These are phyloP conservation scores for Hyphopichia pseudoburtonii DNA, from an alignment of 1,139 yeast genomes.

Conservation along the genomic window DNA sequence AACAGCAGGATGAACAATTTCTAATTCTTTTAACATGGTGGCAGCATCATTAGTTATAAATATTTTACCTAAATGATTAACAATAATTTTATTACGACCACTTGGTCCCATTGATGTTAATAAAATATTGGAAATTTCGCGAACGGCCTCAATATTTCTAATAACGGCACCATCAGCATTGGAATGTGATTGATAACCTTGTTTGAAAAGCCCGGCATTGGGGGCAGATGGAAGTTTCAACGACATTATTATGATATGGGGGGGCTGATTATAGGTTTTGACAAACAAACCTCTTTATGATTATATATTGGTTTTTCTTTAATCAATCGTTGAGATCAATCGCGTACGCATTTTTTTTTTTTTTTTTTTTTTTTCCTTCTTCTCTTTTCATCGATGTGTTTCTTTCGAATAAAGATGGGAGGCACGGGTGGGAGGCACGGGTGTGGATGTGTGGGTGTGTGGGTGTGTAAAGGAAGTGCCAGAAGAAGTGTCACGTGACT, in stretches of 20 bases:
- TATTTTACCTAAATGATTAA: slow-evolving; percentile 75
- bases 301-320: too few species aligned
- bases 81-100: slow-evolving; percentile 94
- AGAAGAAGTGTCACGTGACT: too few species aligned
- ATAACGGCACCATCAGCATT: slow-evolving; percentile 93
- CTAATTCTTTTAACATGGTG: slow-evolving; percentile 89
- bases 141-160: slow-evolving; percentile 89
- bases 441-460: too few species aligned
- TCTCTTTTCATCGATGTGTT: too few species aligned
- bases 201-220: slow-evolving; percentile 89
- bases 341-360: background rate
- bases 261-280: too few species aligned
- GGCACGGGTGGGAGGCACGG: too few species aligned
- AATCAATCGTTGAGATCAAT: too few species aligned
- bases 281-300: too few species aligned
- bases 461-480: too few species aligned
- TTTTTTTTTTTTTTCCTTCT: too few species aligned
- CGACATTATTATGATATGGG: slow-evolving; percentile 79
- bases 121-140: slow-evolving; percentile 89
- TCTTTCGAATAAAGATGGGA: background rate
- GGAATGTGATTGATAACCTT: slow-evolving; percentile 88
- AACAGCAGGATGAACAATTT: slow-evolving; percentile 96
- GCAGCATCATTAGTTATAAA: slow-evolving; percentile 96
- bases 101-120: slow-evolving; percentile 96
- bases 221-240: slow-evolving; percentile 92